These are phyloP conservation scores for Fusarium sp. DNA, from an alignment of 2,329 filamentous ascomycete genomes.

Conservation along the genomic window DNA sequence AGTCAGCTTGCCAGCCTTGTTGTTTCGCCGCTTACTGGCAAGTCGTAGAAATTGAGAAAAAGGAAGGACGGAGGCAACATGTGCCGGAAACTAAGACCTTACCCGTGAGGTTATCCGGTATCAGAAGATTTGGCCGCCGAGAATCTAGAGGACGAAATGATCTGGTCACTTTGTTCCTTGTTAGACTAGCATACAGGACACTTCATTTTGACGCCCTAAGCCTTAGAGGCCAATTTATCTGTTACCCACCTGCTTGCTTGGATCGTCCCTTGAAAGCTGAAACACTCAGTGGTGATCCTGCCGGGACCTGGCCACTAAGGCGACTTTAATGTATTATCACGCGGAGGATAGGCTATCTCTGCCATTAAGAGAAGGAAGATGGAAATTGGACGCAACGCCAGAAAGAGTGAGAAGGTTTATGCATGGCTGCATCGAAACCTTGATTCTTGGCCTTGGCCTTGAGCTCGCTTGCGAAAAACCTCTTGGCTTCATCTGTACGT, in stretches of 20 bases:
- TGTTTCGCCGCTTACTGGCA: not conserved
- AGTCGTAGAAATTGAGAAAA: not conserved
- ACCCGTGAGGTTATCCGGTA: not conserved
- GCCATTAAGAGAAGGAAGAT: not conserved
- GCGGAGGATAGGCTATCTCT: constrained; percentile 5
- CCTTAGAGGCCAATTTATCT: not conserved
- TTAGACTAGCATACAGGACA: not conserved
- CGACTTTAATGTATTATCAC: constrained; percentile 13
- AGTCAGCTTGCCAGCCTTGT: not conserved
- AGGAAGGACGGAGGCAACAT: constrained; percentile 1
- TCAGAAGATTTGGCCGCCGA: not conserved
- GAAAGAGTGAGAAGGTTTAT: not conserved
- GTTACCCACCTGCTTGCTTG: not conserved
- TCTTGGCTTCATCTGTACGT: constrained; percentile 10
- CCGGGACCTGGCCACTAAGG: constrained; percentile 9
- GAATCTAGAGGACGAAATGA: not conserved
- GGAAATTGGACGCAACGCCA: not conserved
- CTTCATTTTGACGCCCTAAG: not conserved
- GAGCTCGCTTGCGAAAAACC: not conserved
- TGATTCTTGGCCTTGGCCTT: constrained; percentile 15
- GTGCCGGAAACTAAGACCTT: not conserved
- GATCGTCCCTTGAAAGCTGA: constrained; percentile 14
- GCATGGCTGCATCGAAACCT: constrained; percentile 4
- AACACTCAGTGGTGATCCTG: constrained; percentile 17
- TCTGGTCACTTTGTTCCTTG: not conserved